Evolutionary conservation across 2,329 filamentous ascomycete genomes (phyloP).

Genomic region (Talaromyces sp.): DNA sequence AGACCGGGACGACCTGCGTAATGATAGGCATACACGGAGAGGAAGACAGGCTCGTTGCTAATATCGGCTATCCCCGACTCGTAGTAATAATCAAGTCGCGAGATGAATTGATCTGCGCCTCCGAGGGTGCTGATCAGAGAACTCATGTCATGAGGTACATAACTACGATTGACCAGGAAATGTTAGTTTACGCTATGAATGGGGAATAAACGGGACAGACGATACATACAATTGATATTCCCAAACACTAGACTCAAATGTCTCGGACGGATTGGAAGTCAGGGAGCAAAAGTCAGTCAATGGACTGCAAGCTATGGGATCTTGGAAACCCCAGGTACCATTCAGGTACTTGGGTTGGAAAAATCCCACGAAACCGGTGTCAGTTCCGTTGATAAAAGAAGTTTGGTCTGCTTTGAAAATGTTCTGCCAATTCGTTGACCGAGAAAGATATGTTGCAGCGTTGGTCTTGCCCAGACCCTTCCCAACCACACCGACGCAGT

Average conservation of each 20-base stretch:
- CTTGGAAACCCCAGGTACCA: constrained; percentile 66
- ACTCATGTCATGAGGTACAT: constrained; percentile 50
- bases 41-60: constrained; percentile 61
- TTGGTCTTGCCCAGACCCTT: constrained; percentile 55
- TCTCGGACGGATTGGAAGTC: constrained; percentile 30
- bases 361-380: constrained; percentile 69
- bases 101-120: constrained; percentile 55
- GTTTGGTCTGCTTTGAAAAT: constrained; percentile 61
- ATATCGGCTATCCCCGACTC: constrained; percentile 62
- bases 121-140: constrained; percentile 57
- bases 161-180: constrained; percentile 50
- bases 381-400: constrained; percentile 53
- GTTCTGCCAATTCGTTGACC: constrained; percentile 66
- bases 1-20: constrained; percentile 61
- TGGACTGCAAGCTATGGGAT: constrained; percentile 44
- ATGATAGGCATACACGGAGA: constrained; percentile 65
- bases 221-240: constrained; percentile 44
- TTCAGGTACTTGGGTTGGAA: constrained; percentile 69
- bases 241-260: constrained; percentile 34
- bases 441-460: constrained; percentile 56
- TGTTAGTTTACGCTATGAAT: not conserved
- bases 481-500: constrained; percentile 62
- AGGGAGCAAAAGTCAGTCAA: constrained; percentile 28
- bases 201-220: not conserved
- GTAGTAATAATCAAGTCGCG: constrained; percentile 63